phyloP scores from a whole-genome alignment of 495 filamentous ascomycete species.

The Elasticomyces elasticus region DNA sequence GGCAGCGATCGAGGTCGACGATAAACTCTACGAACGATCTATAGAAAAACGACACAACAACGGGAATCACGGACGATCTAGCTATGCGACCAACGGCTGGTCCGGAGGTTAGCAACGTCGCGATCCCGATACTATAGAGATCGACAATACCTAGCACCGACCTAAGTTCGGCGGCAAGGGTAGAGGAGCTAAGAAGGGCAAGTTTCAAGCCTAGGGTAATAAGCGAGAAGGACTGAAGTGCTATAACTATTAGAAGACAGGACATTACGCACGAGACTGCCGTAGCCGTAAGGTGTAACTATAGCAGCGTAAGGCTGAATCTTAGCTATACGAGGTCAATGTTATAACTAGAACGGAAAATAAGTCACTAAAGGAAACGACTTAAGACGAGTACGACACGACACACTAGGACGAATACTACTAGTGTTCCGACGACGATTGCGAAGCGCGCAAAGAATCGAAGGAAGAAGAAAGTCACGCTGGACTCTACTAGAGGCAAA shows the following conservation, averaged over 20 bases:
- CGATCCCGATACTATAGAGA: conserved; percentile 8
- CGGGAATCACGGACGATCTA: conserved; percentile 3
- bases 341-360: conserved; percentile 1
- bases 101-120: not conserved
- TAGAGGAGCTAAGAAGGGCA: not conserved
- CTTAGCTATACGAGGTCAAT: not conserved
- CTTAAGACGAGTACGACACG: not conserved
- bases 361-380: not conserved
- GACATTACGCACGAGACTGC: not conserved
- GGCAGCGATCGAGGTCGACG: not conserved
- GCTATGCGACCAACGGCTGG: not conserved
- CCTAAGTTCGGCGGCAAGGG: not conserved
- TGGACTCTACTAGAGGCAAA: not conserved
- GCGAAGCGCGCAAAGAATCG: too few relatives aligned
- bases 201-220: not conserved
- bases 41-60: conserved; percentile 7
- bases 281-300: not conserved
- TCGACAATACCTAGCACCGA: not conserved
- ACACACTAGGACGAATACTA: too few relatives aligned
- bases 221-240: not conserved
- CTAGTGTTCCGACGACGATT: too few relatives aligned
- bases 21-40: conserved; percentile 5
- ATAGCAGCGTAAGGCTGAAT: not conserved
- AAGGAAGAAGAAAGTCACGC: not conserved
- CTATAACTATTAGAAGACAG: conserved; percentile 3